phyloP scores from a whole-genome alignment of 202 grass and related monocot genomes.

The Elaeis oleifera region DNA sequence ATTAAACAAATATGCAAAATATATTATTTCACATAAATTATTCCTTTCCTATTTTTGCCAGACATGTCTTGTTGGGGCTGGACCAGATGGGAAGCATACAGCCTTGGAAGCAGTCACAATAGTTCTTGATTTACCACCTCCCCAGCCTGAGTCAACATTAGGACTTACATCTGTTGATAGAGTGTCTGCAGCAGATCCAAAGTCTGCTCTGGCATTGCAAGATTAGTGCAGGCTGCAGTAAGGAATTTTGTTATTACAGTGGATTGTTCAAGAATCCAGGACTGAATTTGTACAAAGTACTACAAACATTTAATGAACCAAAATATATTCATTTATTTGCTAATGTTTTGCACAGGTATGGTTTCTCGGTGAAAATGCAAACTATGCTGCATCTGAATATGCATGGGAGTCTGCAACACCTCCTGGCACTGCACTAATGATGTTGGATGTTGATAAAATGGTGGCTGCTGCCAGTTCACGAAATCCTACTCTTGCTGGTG shows the following conservation, averaged over 20 bases:
- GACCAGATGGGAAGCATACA: conserved; percentile 97
- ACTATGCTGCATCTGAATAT: conserved; percentile 99
- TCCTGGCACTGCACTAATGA: conserved; percentile 97
- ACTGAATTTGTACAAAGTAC: too few relatives aligned
- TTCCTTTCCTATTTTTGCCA: conserved; percentile 21
- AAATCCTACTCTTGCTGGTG: conserved; percentile 95
- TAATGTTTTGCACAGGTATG: conserved; percentile 53
- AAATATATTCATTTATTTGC: conserved; percentile 7
- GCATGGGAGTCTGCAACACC: conserved; percentile 96
- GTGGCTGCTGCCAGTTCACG: conserved; percentile 97
- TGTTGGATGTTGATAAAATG: conserved; percentile 99
- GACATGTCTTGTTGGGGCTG: conserved; percentile 98
- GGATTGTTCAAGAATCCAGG: too few relatives aligned
- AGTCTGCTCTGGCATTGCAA: conserved; percentile 98
- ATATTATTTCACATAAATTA: too few relatives aligned
- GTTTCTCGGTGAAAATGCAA: conserved; percentile 99
- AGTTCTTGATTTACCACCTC: conserved; percentile 94
- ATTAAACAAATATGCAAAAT: too few relatives aligned
- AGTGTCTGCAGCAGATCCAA: conserved; percentile 91
- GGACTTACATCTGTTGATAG: conserved; percentile 87
- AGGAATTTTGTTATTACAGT: conserved; percentile 22
- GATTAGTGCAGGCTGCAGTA: conserved; percentile 98
- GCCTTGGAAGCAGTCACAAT: conserved; percentile 98
- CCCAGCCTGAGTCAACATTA: conserved; percentile 81
- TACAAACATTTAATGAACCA: too few relatives aligned